Percentiles rank a stretch among this genome's conserved stretches.
Conservation (phyloP, 2,329 filamentous ascomycete species). For the Cladosporium colombiae region DNA sequence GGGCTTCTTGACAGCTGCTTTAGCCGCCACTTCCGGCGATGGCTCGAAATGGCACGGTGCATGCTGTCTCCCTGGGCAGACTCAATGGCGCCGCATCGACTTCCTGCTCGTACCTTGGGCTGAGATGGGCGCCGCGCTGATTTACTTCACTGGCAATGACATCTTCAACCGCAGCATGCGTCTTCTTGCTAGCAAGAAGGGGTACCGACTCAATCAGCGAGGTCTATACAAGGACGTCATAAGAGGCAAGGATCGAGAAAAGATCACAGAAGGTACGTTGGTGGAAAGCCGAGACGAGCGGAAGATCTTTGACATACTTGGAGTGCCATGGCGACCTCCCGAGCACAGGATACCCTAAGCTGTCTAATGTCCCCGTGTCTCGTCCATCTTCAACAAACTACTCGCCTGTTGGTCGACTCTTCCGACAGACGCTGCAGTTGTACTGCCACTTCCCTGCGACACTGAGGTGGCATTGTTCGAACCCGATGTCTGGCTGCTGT, state of each 20-base stretch:
- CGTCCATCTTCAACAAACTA: not conserved
- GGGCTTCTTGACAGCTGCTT: slow-evolving; percentile 68
- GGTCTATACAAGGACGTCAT: slow-evolving; percentile 75
- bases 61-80: slow-evolving; percentile 65
- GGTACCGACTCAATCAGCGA: slow-evolving; percentile 81
- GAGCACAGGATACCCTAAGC: slow-evolving; percentile 73
- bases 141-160: slow-evolving; percentile 97
- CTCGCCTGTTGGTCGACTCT: not conserved
- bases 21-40: slow-evolving; percentile 58
- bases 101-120: slow-evolving; percentile 77
- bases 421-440: not conserved
- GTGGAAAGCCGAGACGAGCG: slow-evolving; percentile 75
- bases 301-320: slow-evolving; percentile 77
- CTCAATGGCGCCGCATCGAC: slow-evolving; percentile 78
- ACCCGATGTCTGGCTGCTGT: no score
- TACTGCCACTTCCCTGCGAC: not conserved
- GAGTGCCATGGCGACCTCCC: slow-evolving; percentile 81
- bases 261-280: slow-evolving; percentile 66
- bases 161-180: slow-evolving; percentile 89
- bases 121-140: slow-evolving; percentile 78
- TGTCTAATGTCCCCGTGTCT: not conserved
- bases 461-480: not conserved
- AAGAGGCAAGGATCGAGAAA: slow-evolving; percentile 58
- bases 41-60: slow-evolving; percentile 89
- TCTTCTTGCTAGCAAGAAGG: slow-evolving; percentile 74